These are phyloP conservation scores for Pseudogymnoascus sp. DNA, from an alignment of 2,329 filamentous ascomycete genomes.

Conservation along the genomic window DNA sequence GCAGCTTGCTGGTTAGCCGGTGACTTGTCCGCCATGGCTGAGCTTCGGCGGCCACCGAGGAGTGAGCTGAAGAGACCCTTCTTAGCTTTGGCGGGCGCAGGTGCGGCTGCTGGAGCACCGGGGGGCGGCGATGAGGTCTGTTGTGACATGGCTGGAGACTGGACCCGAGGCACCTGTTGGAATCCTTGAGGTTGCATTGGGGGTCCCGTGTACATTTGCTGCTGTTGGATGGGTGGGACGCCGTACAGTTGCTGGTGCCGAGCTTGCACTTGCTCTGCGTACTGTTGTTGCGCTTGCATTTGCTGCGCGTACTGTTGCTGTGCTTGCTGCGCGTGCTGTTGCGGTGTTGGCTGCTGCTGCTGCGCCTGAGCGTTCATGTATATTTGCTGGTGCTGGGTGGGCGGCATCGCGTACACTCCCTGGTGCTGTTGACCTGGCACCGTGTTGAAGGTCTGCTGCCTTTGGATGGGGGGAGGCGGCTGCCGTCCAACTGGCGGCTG, in stretches of 20 bases:
- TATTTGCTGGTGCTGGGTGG: neutral
- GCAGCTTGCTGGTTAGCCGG: neutral
- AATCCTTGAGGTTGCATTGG: neutral
- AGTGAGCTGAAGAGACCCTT: neutral
- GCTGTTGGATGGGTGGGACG: neutral
- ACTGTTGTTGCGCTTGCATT: constrained; percentile 10
- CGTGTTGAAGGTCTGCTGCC: neutral
- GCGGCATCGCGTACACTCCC: neutral
- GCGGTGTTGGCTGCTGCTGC: constrained; percentile 14
- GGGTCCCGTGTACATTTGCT: neutral
- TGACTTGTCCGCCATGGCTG: neutral
- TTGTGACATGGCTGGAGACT: constrained; percentile 1
- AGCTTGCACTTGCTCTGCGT: neutral
- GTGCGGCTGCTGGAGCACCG: neutral
- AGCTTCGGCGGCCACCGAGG: neutral
- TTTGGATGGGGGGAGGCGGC: constrained; percentile 11
- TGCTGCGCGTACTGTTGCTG: constrained; percentile 9
- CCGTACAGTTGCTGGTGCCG: constrained; percentile 10
- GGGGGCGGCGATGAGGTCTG: neutral
- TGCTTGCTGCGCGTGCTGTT: constrained; percentile 9
- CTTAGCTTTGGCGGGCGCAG: neutral
- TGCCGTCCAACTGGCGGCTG: constrained; percentile 1
- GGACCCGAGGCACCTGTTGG: constrained; percentile 2
- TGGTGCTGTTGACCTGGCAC: neutral
- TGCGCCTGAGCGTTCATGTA: constrained; percentile 2